Evolutionary conservation across 495 filamentous ascomycete species (phyloP), one percentile per base, ranked within the genome.

Genomic region (Immersiella caudata): DNA sequence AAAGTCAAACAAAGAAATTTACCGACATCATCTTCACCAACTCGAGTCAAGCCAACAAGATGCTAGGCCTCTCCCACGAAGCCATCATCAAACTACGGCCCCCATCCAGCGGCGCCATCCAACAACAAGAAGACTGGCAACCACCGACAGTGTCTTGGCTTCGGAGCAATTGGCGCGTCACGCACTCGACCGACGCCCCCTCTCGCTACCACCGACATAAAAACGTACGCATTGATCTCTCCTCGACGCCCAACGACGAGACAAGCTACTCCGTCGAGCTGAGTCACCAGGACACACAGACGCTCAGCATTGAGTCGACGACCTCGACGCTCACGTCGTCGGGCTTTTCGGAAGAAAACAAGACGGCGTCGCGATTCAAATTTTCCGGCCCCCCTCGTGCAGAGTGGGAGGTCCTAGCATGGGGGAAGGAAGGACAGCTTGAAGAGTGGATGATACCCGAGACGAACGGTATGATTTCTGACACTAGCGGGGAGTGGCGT

Each of bases 351-450:
- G 4, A 14, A 22, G 49, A 18, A 52, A 22, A 52, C 4, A 52
- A 52, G 18, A 52, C 49, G 16, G 49, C 49, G 18, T 52, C 49
- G 3, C 49, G 49, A 2, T 52, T 52, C 21, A 52, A 18, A 52
- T 12, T 52, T 3, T 22, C 49, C 4, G 21, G 21, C 12, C 16
- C 49, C 12, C 49, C 49, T 2, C 5, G 3, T n/a, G 21, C 49
- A 52, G 16, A 18, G 21, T 55, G 52, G 52, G 60, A 70, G 26
- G 50, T 70, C 0, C 1, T 70, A 0, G 68, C 68, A 0, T 68
- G 68, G 60, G 70, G 68, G 0, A 70, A 68, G 14, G 68, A 70
- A 33, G 68, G 68, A 2, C 68, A 70, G 61, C 57, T 70, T 18
- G 61, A 65, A 18, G 55, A 60, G 21, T 70, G 68, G 68, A 70